Base-by-base conservation (phyloP, 2,329 filamentous ascomycete species). In the Xenoacremonium recifei region DNA sequence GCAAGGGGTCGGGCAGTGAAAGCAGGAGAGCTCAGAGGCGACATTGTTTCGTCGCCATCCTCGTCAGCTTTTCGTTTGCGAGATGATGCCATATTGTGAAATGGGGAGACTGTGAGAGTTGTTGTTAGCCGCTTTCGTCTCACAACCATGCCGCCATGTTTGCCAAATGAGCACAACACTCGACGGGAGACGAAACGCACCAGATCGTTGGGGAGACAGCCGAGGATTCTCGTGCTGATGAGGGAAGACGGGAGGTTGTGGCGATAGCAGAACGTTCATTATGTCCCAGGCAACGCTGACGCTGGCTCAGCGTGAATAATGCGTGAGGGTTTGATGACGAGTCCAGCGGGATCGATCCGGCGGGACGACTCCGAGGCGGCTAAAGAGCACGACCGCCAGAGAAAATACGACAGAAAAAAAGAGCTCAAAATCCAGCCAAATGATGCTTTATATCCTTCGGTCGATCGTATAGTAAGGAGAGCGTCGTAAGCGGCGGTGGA, bases 21-120 rank as follows among this genome's bases (percentile, higher is more conserved):
- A 47, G 87, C 85, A 35, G 92, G 90, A 29, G 92, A 96, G 66
- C 79, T 84, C 45, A 81, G 79, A 6, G 92, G 91, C 27, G 92
- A 96, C 58, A 92, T 84, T 45, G 86, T 89, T 89, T 97, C 96
- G 61, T 90, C 89, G 25, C 65, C 66, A 62, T 91, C 87, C 38
- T 85, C 82, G 43, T 85, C 82, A 59, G 89, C 90, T 76, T 97
- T 97, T 68, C 93, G 85, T 76, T 97, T 97, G 54, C 78, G 73
- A 55, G 66, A 71, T n/a, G n/a, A n/a, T 15, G 65, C 54, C 75
- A 82, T 80, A 62, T 64, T 75, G 46, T 77, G 61, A 53, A 77
- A 73, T 7, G 78, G 73, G 50, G 64, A 61, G 35, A 63, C 65
- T 67, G 36, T n/a, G n/a, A n/a, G n/a, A n/a, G n/a, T n/a, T n/a